Evolutionary conservation across 257 asterid genomes (phyloP), one percentile per base, ranked within the genome.

Genomic region (Solanum boliviense): DNA sequence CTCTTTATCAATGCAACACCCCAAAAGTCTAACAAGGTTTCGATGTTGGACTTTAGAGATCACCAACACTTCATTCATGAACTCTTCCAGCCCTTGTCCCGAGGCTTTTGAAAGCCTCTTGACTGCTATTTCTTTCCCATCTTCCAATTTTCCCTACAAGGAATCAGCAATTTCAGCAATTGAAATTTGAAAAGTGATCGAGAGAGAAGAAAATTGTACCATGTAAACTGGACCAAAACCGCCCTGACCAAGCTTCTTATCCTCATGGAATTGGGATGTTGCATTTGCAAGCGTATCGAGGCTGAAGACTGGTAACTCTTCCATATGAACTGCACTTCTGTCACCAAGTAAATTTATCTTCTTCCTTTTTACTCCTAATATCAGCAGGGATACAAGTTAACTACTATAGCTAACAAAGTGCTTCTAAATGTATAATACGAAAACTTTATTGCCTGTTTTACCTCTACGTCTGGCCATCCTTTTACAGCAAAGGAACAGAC

Each of bases 1-100:
- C 21, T 92, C 93, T 87, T 90, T 92, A 74, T 89, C 92, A 44
- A 92, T 36, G 90, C 95, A 91, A 62, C 92, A 92, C 5, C 98
- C 96, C 1, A 88, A 48, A 34, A 95, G 90, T 83, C 91, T 91
- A 48, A 95, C 95, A 79, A 95, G 94, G 88, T 95, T 93, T 21
- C 91, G 90, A 86, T 95, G 98, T 81, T 94, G 94, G 83, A 95
- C 88, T 81, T 94, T 93, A 34, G 95, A 93, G 79, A 95, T 91
- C 38, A 95, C 94, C 67, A 89, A 86, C 2, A 94, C 91, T 90
- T 95, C 98, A 7, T 89, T 92, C 65, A 93, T 93, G 83, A 95
- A 93, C 92, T 95, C 98, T 3, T 87, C 89, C 39, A 91, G 82
- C 65, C 98, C 98, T 72, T 94, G 96, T 41, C 93, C 93, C 0